Conservation (phyloP, 1,284 basidiomycete species). For the Ceratobasidium sp. region DNA sequence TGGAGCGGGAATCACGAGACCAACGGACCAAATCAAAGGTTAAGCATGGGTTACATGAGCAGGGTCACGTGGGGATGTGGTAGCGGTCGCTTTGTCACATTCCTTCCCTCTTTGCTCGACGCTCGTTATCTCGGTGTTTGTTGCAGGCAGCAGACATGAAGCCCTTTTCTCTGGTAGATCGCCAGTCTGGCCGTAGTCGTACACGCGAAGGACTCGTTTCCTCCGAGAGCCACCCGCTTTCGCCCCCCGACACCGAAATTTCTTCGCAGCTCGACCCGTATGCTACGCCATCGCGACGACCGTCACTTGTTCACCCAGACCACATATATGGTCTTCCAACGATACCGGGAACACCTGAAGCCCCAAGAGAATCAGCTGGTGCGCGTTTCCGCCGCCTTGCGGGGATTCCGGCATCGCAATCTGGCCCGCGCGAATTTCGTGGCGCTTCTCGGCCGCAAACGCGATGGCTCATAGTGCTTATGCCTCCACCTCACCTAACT, state of each 20-base stretch:
- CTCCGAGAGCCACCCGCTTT: constrained; percentile 26
- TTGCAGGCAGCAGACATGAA: constrained; percentile 43
- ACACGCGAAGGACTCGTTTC: not conserved
- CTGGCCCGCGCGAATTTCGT: constrained; percentile 27
- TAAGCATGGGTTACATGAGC: not conserved
- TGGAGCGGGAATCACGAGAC: constrained; percentile 29
- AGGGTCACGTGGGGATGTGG: not conserved
- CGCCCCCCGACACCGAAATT: constrained; percentile 37
- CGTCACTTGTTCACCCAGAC: constrained; percentile 28
- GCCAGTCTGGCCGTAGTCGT: constrained; percentile 5
- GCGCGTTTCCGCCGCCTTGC: constrained; percentile 31
- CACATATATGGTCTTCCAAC: constrained; percentile 11
- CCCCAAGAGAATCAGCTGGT: constrained; percentile 15
- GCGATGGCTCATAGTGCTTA: constrained; percentile 70
- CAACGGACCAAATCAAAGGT: not conserved
- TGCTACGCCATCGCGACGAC: constrained; percentile 19
- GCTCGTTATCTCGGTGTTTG: constrained; percentile 29
- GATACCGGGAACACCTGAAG: constrained; percentile 31
- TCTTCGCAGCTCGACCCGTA: constrained; percentile 30
- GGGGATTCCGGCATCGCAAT: constrained; percentile 13
- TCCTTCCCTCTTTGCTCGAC: constrained; percentile 8
- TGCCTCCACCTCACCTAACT: constrained; percentile 69
- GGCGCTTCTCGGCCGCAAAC: constrained; percentile 35
- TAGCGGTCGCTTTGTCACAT: not conserved
- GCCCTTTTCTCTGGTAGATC: constrained; percentile 25